Conservation (phyloP, 768 basidiomycete species). For the Lactifluus hygrophoroides region DNA sequence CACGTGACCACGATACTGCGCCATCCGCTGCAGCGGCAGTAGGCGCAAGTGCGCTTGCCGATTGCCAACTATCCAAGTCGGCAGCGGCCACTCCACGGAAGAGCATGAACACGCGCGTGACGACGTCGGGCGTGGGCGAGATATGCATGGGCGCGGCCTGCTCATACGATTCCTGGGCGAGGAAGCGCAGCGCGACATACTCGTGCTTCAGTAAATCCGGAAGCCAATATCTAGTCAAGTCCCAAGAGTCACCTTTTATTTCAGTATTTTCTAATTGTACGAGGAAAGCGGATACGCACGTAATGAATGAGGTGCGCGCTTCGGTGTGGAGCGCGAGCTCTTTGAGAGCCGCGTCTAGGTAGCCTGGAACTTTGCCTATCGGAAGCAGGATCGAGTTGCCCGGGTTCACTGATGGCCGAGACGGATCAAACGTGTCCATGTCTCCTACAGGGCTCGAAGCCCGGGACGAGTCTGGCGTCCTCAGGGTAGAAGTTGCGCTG, state of each 20-base stretch:
- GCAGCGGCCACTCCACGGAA: slow-evolving; percentile 31
- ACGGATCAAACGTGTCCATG: slow-evolving; percentile 6
- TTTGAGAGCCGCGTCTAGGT: slow-evolving; percentile 30
- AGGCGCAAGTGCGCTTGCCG: slow-evolving; percentile 19
- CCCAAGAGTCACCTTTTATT: neutral
- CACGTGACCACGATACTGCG: slow-evolving; percentile 24
- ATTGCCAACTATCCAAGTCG: slow-evolving; percentile 25
- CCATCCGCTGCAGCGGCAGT: slow-evolving; percentile 19
- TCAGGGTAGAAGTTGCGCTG: neutral
- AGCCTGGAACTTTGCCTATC: slow-evolving; percentile 26
- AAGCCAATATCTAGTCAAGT: slow-evolving; percentile 33
- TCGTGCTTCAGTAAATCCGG: slow-evolving; percentile 34
- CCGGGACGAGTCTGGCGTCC: neutral
- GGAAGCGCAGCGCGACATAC: slow-evolving; percentile 37
- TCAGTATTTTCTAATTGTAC: slow-evolving; percentile 16
- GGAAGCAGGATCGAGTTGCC: slow-evolving; percentile 23
- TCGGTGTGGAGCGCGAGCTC: slow-evolving; percentile 34
- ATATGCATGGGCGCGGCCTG: slow-evolving; percentile 32
- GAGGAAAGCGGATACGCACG: slow-evolving; percentile 25
- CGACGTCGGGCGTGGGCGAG: slow-evolving; percentile 34
- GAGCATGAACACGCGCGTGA: slow-evolving; percentile 41
- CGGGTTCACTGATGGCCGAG: neutral
- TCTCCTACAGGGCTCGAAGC: neutral
- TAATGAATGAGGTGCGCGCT: slow-evolving; percentile 40
- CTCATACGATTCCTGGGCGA: slow-evolving; percentile 37